phyloP scores from a whole-genome alignment of 331 rosid species.

The Ulmus americana region DNA sequence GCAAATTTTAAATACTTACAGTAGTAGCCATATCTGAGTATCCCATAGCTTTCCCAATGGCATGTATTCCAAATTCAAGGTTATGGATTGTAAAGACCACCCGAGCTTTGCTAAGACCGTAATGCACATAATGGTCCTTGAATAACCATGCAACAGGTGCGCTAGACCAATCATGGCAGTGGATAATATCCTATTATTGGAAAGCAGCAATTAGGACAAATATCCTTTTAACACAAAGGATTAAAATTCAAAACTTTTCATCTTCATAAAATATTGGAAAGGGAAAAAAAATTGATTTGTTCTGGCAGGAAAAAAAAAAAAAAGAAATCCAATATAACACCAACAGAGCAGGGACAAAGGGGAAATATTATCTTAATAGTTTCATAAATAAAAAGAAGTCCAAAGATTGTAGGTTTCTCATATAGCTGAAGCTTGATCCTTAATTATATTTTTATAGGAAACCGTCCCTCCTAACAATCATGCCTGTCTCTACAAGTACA shows the following conservation, averaged over 20 bases:
- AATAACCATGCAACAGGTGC: slow-evolving; percentile 84
- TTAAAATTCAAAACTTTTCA: neutral
- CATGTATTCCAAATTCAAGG: slow-evolving; percentile 65
- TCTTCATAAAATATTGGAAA: neutral
- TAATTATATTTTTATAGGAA: too few relatives aligned
- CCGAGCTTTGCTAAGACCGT: slow-evolving; percentile 59
- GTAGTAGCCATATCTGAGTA: slow-evolving; percentile 66
- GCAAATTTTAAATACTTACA: slow-evolving; percentile 37
- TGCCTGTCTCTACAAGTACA: too few relatives aligned
- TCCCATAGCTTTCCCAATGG: slow-evolving; percentile 61
- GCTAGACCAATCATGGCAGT: slow-evolving; percentile 92
- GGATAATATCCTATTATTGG: slow-evolving; percentile 66
- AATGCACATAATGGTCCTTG: slow-evolving; percentile 60
- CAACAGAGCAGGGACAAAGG: neutral
- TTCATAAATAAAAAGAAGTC: neutral
- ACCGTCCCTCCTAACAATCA: too few relatives aligned
- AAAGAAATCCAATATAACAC: neutral
- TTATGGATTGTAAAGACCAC: slow-evolving; percentile 80
- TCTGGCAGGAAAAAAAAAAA: neutral
- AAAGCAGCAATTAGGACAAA: neutral
- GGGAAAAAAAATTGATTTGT: neutral
- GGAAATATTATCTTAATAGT: neutral
- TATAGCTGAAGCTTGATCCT: neutral
- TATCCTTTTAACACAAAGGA: neutral
- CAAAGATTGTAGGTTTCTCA: neutral